Evolutionary conservation across 805 yeast genomes (phyloP).

Genomic region (Kregervanrija pseudodelftensis): DNA sequence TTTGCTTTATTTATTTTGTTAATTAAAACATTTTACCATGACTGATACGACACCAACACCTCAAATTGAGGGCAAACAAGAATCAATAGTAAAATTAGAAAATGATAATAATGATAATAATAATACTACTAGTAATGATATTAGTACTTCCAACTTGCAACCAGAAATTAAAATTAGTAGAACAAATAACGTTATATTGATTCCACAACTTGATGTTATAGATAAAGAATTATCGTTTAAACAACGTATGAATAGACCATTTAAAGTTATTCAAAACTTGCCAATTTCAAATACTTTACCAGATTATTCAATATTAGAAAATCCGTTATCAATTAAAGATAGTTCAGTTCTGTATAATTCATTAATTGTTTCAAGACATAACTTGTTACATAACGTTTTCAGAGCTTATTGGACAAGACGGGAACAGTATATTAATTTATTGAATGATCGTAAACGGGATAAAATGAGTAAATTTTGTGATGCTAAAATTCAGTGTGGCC

Average conservation of each 20-base stretch:
- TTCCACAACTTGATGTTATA: conserved; percentile 24
- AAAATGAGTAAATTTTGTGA: conserved; percentile 86
- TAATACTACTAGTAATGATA: no score
- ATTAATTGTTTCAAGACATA: conserved; percentile 61
- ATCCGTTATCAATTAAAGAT: conserved; percentile 65
- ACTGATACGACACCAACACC: conserved; percentile 1
- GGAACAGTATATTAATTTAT: conserved; percentile 42
- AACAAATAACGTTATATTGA: conserved; percentile 19
- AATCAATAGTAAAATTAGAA: no score
- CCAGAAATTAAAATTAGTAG: conserved; percentile 5
- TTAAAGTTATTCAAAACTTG: conserved; percentile 53
- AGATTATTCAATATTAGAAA: conserved; percentile 51
- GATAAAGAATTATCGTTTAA: conserved; percentile 23
- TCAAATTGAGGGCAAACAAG: no score
- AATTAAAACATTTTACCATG: background rate
- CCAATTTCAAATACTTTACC: conserved; percentile 58
- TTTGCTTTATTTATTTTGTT: no score
- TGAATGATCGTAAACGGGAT: conserved; percentile 50
- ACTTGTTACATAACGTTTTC: conserved; percentile 65
- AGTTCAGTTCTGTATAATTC: conserved; percentile 68
- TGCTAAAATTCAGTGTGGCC: conserved; percentile 65
- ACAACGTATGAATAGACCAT: conserved; percentile 43
- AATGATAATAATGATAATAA: no score
- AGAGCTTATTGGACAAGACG: conserved; percentile 61
- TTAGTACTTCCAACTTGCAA: no score